Evolutionary conservation across 1,284 basidiomycete genomes (phyloP).

Genomic region (Cerrena zonata): DNA sequence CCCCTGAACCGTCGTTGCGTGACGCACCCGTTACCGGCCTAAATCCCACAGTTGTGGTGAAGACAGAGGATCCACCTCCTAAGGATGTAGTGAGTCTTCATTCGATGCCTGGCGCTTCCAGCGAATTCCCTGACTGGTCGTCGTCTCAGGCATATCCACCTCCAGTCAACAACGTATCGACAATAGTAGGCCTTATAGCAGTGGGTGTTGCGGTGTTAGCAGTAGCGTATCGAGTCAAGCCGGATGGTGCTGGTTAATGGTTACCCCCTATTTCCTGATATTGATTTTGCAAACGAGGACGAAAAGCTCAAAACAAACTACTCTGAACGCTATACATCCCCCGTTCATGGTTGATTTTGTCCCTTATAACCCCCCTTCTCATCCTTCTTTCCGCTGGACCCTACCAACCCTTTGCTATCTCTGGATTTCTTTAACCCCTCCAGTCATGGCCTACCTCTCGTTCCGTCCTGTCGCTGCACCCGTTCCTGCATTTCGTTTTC

Average conservation of each 20-base stretch:
- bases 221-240: conserved; percentile 62
- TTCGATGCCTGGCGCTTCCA: background rate
- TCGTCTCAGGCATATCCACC: background rate
- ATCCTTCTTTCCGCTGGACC: background rate
- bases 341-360: background rate
- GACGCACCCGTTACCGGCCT: conserved; percentile 31
- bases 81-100: conserved; percentile 17
- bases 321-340: conserved; percentile 1
- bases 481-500: background rate
- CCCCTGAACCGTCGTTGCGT: conserved; percentile 39
- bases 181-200: conserved; percentile 43
- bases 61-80: conserved; percentile 12
- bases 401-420: background rate
- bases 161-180: conserved; percentile 2
- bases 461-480: conserved; percentile 1
- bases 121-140: background rate
- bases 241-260: conserved; percentile 24
- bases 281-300: background rate
- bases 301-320: conserved; percentile 6
- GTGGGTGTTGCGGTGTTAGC: conserved; percentile 60
- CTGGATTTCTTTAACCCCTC: conserved; percentile 4
- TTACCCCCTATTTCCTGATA: background rate
- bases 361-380: background rate
- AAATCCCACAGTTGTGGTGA: conserved; percentile 11
- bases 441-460: background rate